These are phyloP conservation scores for Colletotrichum tanaceti DNA, from an alignment of 2,329 filamentous ascomycete genomes.

Conservation along the genomic window DNA sequence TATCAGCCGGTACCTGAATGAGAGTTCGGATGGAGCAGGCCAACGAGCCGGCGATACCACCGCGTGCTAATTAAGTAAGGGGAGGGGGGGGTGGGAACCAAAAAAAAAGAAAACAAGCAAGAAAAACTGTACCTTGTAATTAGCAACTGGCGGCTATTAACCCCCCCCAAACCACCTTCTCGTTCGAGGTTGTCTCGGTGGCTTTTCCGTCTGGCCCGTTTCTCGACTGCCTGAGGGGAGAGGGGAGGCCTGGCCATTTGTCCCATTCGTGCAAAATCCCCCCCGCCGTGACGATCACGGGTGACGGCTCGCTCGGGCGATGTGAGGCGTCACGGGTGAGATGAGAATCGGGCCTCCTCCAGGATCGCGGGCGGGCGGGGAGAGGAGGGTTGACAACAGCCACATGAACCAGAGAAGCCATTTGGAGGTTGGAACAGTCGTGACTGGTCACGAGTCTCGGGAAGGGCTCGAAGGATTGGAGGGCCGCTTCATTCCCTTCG, in stretches of 20 bases:
- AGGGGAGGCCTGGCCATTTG: background rate
- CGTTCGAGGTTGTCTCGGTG: background rate
- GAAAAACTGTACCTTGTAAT: background rate
- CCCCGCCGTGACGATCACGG: background rate
- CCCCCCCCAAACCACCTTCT: background rate
- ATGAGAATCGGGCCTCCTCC: background rate
- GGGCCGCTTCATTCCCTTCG: background rate
- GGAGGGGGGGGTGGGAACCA: too few species aligned
- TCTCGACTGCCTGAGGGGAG: background rate
- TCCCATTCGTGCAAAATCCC: slow-evolving; percentile 33
- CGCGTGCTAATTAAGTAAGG: background rate
- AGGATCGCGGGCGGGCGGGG: too few species aligned
- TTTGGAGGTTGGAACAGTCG: background rate
- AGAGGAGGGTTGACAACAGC: background rate
- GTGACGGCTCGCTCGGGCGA: background rate
- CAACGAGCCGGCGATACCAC: slow-evolving; percentile 7
- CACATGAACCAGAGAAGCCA: too few species aligned
- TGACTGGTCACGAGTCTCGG: background rate
- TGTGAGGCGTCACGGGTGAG: background rate
- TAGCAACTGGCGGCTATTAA: background rate
- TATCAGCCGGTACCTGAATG: background rate
- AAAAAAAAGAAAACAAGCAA: too few species aligned
- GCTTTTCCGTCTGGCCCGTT: slow-evolving; percentile 16
- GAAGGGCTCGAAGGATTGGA: background rate
- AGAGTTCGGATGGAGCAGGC: background rate